phyloP scores from a whole-genome alignment of 345 rosid species.

The Luvunga scandens region DNA sequence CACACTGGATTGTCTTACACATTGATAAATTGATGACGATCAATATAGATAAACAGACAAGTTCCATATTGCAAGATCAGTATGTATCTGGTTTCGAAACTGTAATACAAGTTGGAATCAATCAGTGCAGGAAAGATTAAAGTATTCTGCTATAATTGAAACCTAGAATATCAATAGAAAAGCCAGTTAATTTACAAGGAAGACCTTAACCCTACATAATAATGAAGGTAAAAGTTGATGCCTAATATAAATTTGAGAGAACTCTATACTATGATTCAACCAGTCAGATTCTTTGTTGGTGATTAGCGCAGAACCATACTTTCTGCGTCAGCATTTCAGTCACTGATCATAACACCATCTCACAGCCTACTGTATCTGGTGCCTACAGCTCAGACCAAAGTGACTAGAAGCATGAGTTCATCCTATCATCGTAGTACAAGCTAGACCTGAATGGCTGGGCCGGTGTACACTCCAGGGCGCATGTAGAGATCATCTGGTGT shows the following conservation, averaged over 20 bases:
- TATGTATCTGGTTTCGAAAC: no score
- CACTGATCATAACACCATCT: neutral
- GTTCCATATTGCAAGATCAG: no score
- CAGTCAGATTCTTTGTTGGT: neutral
- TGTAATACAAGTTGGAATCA: neutral
- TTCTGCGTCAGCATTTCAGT: neutral
- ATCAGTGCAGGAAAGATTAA: neutral
- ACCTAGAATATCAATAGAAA: neutral
- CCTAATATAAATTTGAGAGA: neutral
- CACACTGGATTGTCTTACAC: no score
- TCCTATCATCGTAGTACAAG: neutral
- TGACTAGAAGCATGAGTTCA: neutral
- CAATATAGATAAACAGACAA: no score
- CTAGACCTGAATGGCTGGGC: constrained; percentile 60
- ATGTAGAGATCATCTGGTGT: constrained; percentile 75
- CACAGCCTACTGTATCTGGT: neutral
- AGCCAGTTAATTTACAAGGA: neutral
- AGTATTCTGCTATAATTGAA: neutral
- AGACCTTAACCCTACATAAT: neutral
- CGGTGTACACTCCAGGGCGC: constrained; percentile 65
- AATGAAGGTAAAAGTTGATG: neutral
- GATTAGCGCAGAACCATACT: neutral
- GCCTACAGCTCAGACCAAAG: neutral
- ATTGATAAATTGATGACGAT: no score
- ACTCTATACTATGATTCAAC: no score